These are phyloP conservation scores for Geosmithia morbida DNA, from an alignment of 2,329 filamentous ascomycete genomes.

Conservation along the genomic window DNA sequence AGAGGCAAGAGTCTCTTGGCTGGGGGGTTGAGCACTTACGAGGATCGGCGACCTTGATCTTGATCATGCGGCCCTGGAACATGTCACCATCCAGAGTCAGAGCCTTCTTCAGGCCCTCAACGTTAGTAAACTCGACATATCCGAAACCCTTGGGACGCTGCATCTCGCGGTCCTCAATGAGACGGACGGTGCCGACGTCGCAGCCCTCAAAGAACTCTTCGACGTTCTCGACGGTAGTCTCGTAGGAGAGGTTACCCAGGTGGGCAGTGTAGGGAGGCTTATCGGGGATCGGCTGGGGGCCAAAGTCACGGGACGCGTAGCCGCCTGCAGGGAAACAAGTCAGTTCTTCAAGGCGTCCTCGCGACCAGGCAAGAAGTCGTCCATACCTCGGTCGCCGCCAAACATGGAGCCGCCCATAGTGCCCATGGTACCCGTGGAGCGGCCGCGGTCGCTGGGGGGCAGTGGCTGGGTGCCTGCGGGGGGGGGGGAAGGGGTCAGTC, in stretches of 20 bases:
- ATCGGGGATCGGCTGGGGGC: conserved; percentile 61
- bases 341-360: neutral
- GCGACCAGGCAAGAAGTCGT: neutral
- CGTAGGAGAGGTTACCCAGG: conserved; percentile 92
- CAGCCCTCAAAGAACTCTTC: conserved; percentile 76
- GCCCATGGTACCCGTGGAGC: conserved; percentile 12
- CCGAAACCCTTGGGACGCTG: conserved; percentile 95
- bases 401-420: conserved; percentile 15
- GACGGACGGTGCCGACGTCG: conserved; percentile 77
- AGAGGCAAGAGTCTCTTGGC: neutral
- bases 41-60: conserved; percentile 92
- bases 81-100: conserved; percentile 67
- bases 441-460: conserved; percentile 31
- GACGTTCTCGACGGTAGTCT: conserved; percentile 73
- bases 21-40: conserved; percentile 44
- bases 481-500: neutral
- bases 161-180: conserved; percentile 92
- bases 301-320: conserved; percentile 53
- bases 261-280: conserved; percentile 94
- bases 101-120: conserved; percentile 86
- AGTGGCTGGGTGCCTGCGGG: conserved; percentile 40
- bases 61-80: conserved; percentile 80
- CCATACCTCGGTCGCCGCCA: conserved; percentile 29
- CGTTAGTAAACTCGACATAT: conserved; percentile 82
- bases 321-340: conserved; percentile 18